Conservation (phyloP, 345 rosid genomes). For the Odontarrhena argentea region DNA sequence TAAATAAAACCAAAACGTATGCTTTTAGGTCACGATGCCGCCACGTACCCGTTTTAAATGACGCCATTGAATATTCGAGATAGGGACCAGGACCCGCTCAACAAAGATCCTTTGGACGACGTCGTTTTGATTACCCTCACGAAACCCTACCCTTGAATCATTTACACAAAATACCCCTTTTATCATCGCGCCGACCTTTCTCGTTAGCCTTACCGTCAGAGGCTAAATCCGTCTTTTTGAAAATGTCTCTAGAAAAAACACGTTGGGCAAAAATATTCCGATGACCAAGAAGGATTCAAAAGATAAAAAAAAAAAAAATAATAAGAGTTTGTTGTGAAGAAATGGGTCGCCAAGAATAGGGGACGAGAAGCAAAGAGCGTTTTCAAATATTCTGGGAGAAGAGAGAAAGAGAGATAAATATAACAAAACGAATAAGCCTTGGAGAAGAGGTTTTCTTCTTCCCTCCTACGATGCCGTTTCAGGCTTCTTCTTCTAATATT, state of each 20-base stretch:
- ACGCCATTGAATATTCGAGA: conserved; percentile 38
- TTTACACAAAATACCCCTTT: conserved; percentile 24
- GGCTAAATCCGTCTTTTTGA: conserved; percentile 27
- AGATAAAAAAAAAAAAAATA: not conserved
- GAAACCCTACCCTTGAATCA: conserved; percentile 27
- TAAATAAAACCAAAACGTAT: not conserved
- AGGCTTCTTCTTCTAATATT: not conserved
- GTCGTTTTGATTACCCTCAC: conserved; percentile 12
- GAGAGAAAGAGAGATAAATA: not conserved
- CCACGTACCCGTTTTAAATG: conserved; percentile 29
- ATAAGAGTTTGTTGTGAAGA: conserved; percentile 13
- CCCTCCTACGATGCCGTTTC: conserved; percentile 23
- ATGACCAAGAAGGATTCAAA: conserved; percentile 14
- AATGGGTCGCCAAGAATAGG: conserved; percentile 40
- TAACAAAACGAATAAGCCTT: conserved; percentile 32
- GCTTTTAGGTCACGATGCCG: conserved; percentile 20
- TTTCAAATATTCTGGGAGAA: conserved; percentile 50
- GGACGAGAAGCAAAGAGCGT: conserved; percentile 26
- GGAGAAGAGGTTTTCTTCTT: conserved; percentile 45
- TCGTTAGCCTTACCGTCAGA: not conserved
- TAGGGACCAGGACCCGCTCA: conserved; percentile 26
- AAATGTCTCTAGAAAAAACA: not conserved
- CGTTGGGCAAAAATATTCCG: conserved; percentile 27
- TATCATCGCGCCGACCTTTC: conserved; percentile 19
- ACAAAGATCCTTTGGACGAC: conserved; percentile 33